Conservation (phyloP, 352 stramenopile genomes). For the Globisporangium carolinianum region DNA sequence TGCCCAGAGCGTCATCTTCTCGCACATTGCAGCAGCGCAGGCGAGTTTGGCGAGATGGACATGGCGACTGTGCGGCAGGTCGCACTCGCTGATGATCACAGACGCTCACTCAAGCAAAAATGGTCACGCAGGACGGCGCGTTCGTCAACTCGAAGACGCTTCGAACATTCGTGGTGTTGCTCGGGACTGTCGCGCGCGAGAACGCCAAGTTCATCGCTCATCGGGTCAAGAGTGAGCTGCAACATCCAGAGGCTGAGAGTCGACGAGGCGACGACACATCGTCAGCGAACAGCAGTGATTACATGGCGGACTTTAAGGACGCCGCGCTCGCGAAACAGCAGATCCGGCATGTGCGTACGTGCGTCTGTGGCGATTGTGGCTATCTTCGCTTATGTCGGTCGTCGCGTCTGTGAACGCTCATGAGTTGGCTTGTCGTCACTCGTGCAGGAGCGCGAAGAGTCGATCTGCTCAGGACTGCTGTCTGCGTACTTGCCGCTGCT, state of each 20-base stretch:
- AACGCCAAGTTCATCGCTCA: background rate
- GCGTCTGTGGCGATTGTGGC: background rate
- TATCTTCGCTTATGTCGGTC: background rate
- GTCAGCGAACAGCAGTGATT: background rate
- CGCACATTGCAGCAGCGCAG: constrained; percentile 1
- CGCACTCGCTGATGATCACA: background rate
- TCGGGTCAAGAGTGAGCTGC: background rate
- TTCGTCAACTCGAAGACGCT: background rate
- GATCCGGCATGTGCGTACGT: constrained; percentile 2
- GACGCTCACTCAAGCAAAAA: background rate
- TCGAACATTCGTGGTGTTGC: background rate
- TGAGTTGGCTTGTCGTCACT: too few relatives aligned
- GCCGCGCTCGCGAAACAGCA: background rate
- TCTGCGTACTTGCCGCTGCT: constrained; percentile 12
- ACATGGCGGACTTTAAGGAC: constrained; percentile 1
- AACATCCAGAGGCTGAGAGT: background rate
- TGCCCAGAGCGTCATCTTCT: background rate
- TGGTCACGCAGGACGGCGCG: background rate
- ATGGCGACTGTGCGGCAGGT: background rate
- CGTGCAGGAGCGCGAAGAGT: constrained; percentile 2
- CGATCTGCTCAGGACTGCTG: constrained; percentile 6
- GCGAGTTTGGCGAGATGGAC: background rate
- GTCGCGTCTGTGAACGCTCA: background rate
- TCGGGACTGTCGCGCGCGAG: constrained; percentile 1
- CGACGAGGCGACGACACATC: background rate